Evolutionary conservation across 2,329 filamentous ascomycete genomes (phyloP), one percentile per base, ranked within the genome.

Genomic region (Talaromyces sp.): DNA sequence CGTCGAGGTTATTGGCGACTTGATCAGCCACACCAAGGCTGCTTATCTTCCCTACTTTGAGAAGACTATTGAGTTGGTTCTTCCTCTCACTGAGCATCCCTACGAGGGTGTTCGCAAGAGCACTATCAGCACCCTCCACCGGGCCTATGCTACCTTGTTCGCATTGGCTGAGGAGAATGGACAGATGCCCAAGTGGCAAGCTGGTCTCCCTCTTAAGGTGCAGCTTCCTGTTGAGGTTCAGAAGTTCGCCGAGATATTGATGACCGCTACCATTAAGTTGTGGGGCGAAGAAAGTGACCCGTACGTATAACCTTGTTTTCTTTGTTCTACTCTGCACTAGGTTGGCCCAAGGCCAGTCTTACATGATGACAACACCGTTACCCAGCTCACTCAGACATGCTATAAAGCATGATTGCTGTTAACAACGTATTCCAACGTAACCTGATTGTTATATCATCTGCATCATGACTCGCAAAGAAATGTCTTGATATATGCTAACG

Each of bases 311-410:
- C n/a, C 64, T 41, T 52, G 59, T 43, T 37, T 15, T 25, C 3
- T 59, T 27, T 70, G 61, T 50, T 50, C 25, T 25, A 50, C 27
- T 31, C 25, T 65, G 4, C 47, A 43, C 22, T 17, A 25, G 35
- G 19, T 39, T 35, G 25, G 25, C 27, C 9, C 25, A 5, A 10
- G 22, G 27, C 22, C 50, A 15, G 41, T 69, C 66, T 77, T 75
- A 80, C 74, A 89, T 92, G 93, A 97, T 97, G 93, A 97, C 81
- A 84, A 86, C 83, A 80, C 88, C 91, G 92, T 93, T 93, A 94
- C 94, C 93, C 93, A 97, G 93, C 93, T 97, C 94, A 97, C 93
- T 97, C 92, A 91, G 90, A 98, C 89, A 89, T 91, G 86, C 82
- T 43, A 45, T 39, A 82, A 86, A 81, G 77, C 87, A 90, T 88